Conservation (phyloP, 2,329 filamentous ascomycete genomes). For the Ophiostoma populinum region DNA sequence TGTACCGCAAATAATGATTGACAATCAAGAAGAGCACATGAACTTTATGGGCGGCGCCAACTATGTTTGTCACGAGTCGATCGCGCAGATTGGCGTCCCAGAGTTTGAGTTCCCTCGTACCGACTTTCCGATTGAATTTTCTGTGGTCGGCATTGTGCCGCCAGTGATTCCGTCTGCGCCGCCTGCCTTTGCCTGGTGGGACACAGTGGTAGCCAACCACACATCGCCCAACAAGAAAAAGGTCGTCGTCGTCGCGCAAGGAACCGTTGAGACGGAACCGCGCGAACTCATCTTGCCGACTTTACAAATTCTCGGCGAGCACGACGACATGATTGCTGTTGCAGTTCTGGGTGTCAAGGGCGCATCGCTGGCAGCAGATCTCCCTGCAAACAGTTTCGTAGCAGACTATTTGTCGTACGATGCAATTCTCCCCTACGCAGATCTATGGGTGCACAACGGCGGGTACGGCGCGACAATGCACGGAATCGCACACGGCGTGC, state of each 20-base stretch:
- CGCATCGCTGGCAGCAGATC: constrained; percentile 6
- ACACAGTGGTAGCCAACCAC: constrained; percentile 15
- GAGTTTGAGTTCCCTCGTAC: constrained; percentile 21
- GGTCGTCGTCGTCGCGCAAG: constrained; percentile 22
- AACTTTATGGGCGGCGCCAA: constrained; percentile 19
- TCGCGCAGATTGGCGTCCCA: constrained; percentile 21
- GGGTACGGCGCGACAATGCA: constrained; percentile 24
- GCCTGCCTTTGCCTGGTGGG: constrained; percentile 18
- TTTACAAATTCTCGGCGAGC: constrained; percentile 16
- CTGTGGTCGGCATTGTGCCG: constrained; percentile 20
- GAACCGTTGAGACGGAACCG: constrained; percentile 22
- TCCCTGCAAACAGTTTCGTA: constrained; percentile 18
- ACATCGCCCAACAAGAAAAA: constrained; percentile 12
- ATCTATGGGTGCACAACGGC: constrained; percentile 23
- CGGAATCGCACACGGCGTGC: constrained; percentile 22
- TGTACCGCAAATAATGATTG: constrained; percentile 6
- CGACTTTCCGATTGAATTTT: constrained; percentile 20
- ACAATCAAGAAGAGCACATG: constrained; percentile 2
- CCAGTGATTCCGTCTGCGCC: constrained; percentile 1
- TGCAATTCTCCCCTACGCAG: constrained; percentile 19
- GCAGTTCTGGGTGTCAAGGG: constrained; percentile 21
- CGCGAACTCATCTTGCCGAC: constrained; percentile 22
- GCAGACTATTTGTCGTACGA: constrained; percentile 23
- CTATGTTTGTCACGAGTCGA: constrained; percentile 18
- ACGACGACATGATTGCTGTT: constrained; percentile 16